phyloP scores from a whole-genome alignment of 441 rosid species.

The Cnidoscolus chayamansa region DNA sequence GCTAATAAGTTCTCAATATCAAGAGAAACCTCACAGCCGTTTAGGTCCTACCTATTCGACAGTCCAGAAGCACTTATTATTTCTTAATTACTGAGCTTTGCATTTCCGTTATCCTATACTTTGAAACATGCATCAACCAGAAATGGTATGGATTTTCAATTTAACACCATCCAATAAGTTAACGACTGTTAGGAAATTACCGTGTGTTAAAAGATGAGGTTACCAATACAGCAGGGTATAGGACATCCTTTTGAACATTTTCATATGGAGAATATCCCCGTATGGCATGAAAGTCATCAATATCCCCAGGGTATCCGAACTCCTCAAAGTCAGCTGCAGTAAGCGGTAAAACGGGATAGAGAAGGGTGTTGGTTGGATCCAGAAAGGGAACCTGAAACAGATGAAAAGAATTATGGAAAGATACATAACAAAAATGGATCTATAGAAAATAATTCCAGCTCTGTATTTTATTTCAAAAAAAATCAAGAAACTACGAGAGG shows the following conservation, averaged over 20 bases:
- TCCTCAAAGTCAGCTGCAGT: slow-evolving; percentile 79
- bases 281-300: slow-evolving; percentile 71
- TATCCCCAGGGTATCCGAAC: slow-evolving; percentile 84
- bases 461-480: background rate
- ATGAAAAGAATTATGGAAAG: background rate
- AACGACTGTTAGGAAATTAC: slow-evolving; percentile 33
- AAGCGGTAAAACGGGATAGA: slow-evolving; percentile 77
- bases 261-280: slow-evolving; percentile 76
- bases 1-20: slow-evolving; percentile 2
- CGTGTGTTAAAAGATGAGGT: slow-evolving; percentile 81
- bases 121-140: background rate
- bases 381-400: slow-evolving; percentile 80
- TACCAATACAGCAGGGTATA: slow-evolving; percentile 74
- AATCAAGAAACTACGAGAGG: slow-evolving; percentile 3
- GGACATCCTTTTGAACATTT: slow-evolving; percentile 67
- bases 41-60: background rate
- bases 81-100: background rate
- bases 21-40: background rate
- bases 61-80: background rate
- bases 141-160: background rate
- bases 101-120: background rate
- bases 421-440: background rate
- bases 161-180: background rate
- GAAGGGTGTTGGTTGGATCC: slow-evolving; percentile 80
- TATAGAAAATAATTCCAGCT: background rate